A percentile compares a stretch with the other conserved stretches of the same genome.
These are phyloP conservation scores for Trypanosoma cruzi DNA, from an alignment of 208 protist genomes.

Conservation along the genomic window DNA sequence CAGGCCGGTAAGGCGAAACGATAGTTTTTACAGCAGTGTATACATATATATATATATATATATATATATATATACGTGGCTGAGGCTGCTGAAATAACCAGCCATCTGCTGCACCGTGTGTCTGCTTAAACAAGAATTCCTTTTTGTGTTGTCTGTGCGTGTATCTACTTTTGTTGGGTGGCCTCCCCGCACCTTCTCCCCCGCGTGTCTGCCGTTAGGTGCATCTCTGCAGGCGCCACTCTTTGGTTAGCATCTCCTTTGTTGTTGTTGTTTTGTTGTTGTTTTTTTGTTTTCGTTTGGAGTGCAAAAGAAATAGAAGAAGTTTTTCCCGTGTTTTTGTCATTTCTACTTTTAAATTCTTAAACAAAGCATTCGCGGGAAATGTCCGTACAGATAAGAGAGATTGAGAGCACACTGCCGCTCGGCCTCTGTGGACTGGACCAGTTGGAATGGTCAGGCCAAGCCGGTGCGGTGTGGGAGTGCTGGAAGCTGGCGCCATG, in stretches of 20 bases:
- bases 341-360: neutral
- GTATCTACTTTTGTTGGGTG: neutral
- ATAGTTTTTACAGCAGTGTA: constrained; percentile 13
- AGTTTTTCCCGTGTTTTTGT: neutral
- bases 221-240: too few relatives aligned
- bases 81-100: neutral
- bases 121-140: neutral
- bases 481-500: constrained; percentile 70
- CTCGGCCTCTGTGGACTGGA: constrained; percentile 64
- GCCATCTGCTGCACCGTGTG: too few relatives aligned
- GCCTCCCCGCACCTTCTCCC: too few relatives aligned
- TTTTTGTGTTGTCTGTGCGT: neutral
- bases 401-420: constrained; percentile 41
- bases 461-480: constrained; percentile 74
- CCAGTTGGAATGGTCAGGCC: constrained; percentile 64
- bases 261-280: constrained; percentile 3
- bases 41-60: constrained; percentile 8
- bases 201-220: too few relatives aligned
- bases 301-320: neutral
- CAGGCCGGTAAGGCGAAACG: constrained; percentile 34
- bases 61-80: neutral
- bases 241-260: too few relatives aligned
- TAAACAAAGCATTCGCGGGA: neutral
- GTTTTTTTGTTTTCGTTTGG: neutral
- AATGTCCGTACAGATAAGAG: constrained; percentile 49